Evolutionary conservation across 805 yeast species (phyloP), one percentile per base, ranked within the genome.

Genomic region (Nakazawaea wyomingensis): DNA sequence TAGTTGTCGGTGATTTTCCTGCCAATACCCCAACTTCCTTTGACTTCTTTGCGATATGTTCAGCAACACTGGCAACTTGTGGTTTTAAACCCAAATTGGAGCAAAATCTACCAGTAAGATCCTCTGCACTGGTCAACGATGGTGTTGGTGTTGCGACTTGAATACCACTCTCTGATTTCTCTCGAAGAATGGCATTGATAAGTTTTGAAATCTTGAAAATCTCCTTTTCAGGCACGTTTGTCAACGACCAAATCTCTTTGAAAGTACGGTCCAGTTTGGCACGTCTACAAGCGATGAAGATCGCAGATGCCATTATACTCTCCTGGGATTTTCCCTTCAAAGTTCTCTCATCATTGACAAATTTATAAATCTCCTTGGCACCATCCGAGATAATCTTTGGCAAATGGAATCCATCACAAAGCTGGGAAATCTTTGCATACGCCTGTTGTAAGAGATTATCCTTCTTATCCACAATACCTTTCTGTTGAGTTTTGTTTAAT

Each of bases 371-470:
- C 64, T 93, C 97, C 60, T 93, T 93, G 21, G 98, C 96, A 51
- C 96, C 95, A 63, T 93, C 98, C 58, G 89, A 96, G 4, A 93
- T 98, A 49, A 93, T 87, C 57, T 86, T 84, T 9, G 99, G 97
- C 42, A 91, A 66, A 60, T 89, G 93, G 52, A 87, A 93, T 10
- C 96, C 97, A 60, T 93, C 99, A 64, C 98, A 93, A 84, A 93
- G 83, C 68, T 88, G 95, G 2, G 96, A 82, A 31, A 91, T 89
- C 61, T 82, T 85, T 14, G 93, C 81, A 64, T 84, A 93, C 2
- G 97, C 97, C 1, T 90, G 78, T 47, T 89, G 85, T 39, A 91
- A 70, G 20, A 88, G 93, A 50, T 85, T 83, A 56, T 93, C 97
- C 60, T 80, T 87, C 62, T 78, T 82, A 63, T 91, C 98, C 35